phyloP scores from a whole-genome alignment of 2,329 filamentous ascomycete species.

The Meredithiella fracta region DNA sequence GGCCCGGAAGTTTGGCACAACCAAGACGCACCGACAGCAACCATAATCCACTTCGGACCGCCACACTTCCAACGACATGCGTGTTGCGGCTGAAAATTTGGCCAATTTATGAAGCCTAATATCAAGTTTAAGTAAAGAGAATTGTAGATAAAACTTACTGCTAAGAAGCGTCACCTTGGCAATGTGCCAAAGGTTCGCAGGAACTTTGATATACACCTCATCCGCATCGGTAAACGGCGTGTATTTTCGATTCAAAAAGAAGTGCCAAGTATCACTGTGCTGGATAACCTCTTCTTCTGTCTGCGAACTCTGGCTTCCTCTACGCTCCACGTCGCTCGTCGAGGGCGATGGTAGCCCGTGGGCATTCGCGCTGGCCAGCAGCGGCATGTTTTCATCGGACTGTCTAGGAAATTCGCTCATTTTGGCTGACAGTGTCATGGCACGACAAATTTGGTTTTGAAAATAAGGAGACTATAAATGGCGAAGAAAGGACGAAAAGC shows the following conservation, averaged over 20 bases:
- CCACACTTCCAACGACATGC: conserved; percentile 9
- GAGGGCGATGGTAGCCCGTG: neutral
- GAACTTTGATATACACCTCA: conserved; percentile 17
- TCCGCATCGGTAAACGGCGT: conserved; percentile 34
- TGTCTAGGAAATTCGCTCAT: conserved; percentile 14
- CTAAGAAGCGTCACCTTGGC: conserved; percentile 41
- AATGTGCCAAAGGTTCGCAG: conserved; percentile 31
- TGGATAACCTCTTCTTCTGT: too few relatives aligned
- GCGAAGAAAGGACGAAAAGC: conserved; percentile 5
- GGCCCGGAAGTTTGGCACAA: conserved; percentile 3
- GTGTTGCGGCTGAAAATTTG: conserved; percentile 2
- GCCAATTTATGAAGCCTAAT: neutral
- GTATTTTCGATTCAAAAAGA: conserved; percentile 31
- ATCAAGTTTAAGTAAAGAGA: neutral
- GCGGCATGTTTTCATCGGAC: conserved; percentile 26
- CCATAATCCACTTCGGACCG: neutral
- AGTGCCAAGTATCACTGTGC: neutral
- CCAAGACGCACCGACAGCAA: neutral
- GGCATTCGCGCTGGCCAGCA: conserved; percentile 23
- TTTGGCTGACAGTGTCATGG: conserved; percentile 14
- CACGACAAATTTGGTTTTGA: neutral
- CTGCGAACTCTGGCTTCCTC: too few relatives aligned
- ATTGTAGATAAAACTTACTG: conserved; percentile 29
- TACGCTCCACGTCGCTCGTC: neutral
- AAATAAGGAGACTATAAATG: neutral